A percentile compares a stretch with the other conserved stretches of the same genome.
These are phyloP conservation scores for Stenocarpella maydis DNA, from an alignment of 2,329 filamentous ascomycete species.

Conservation along the genomic window DNA sequence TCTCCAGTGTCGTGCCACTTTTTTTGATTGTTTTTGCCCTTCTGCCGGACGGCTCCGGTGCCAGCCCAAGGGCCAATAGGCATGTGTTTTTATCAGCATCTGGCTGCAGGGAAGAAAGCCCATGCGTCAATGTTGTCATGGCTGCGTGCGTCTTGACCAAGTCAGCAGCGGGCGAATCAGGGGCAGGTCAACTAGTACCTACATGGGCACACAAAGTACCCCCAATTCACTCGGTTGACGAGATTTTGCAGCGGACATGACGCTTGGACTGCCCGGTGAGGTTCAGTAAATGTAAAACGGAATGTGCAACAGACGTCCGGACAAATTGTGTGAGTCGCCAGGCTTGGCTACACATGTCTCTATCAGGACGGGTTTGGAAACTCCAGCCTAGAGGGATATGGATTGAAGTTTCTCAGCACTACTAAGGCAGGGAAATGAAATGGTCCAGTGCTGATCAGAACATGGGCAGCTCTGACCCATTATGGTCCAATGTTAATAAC, in stretches of 20 bases:
- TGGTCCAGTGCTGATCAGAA: too few relatives aligned
- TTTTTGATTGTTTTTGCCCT: neutral
- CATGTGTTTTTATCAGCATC: neutral
- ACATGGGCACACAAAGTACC: too few relatives aligned
- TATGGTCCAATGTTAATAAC: too few relatives aligned
- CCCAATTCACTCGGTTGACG: neutral
- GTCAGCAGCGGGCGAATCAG: neutral
- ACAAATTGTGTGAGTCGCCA: too few relatives aligned
- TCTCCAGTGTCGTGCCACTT: conserved; percentile 15
- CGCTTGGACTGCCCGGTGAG: neutral
- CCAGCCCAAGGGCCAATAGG: neutral
- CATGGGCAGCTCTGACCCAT: too few relatives aligned
- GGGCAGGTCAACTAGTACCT: neutral
- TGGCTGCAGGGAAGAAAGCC: neutral
- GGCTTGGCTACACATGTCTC: too few relatives aligned
- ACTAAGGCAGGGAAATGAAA: too few relatives aligned
- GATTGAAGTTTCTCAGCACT: too few relatives aligned
- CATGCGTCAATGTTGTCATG: neutral
- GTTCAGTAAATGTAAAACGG: too few relatives aligned
- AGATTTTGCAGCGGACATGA: neutral
- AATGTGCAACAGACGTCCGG: too few relatives aligned
- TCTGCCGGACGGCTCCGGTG: conserved; percentile 5
- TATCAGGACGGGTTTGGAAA: too few relatives aligned
- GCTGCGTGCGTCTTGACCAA: neutral
- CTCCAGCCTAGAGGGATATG: too few relatives aligned